Evolutionary conservation across 352 stramenopile genomes (phyloP), one percentile per base, ranked within the genome.

Genomic region (Pythium utonaiense): DNA sequence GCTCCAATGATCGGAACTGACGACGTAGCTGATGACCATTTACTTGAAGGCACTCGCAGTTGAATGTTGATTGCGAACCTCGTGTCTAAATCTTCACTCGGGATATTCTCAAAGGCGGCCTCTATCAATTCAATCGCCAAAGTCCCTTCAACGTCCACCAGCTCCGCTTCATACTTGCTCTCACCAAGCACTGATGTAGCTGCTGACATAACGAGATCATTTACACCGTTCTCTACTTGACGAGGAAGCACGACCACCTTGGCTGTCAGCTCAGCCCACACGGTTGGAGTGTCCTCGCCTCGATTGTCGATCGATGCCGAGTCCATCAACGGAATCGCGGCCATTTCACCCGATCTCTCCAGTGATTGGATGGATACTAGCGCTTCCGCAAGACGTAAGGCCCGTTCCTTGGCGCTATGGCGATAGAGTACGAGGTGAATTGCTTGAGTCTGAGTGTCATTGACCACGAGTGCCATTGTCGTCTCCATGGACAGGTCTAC

Each of bases 391-490:
- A 70, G n/a, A 22, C 33, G 56, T 8, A 62, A 14, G 3, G 51
- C 21, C 36, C 56, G 40, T 22, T 65, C 62, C 17, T 65, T 70
- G 0, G 14, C 16, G 33, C 22, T 52, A 21, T 70, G 33, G 0
- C 52, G 62, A 48, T 53, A 62, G 27, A 70, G 22, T 0, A 40
- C 40, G 17, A 70, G 40, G 19, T 41, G 45, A 34, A 70, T 54
- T n/a, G 41, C 54, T 31, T 69, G 54, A 1, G 41, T 64, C 21
- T 40, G 36, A 3, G 7, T 28, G 34, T 69, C 62, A 14, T 60
- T 55, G 0, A 60, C 24, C 2, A 22, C 16, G 10, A 65, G 36
- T 31, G 53, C 31, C 12, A 22, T 12, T 5, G 8, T 17, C 2
- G 56, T 38, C 14, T 41, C 22, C 34, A 57, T 27, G 14, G 21